Base-by-base conservation (phyloP, 371 early-diverging fungal genomes). In the Mortierella sp. region DNA sequence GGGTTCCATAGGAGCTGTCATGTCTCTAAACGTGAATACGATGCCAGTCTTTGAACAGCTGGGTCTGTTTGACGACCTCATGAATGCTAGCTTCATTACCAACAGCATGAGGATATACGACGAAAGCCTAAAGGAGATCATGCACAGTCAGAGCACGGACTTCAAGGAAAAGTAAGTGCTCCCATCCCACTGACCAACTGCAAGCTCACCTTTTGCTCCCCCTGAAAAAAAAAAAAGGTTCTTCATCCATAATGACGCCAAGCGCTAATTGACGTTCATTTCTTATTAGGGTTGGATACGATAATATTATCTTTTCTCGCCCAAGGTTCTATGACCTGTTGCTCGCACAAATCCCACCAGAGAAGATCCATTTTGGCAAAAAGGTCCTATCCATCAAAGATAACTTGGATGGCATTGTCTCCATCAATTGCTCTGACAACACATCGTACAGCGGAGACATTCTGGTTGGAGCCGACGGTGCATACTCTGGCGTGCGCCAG, bases 401-500 rank as follows among this genome's bases (percentile, higher is more conserved):
- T 19, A 43, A 45, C 34, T 34, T 34, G 34, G 58, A 58, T 19
- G 14, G 14, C n/a, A 16, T 27, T 2, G 57, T 47, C 2, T 27
- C 34, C 24, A 64, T 64, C 31, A 42, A 43, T 14, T 58, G 57
- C 58, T 31, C 34, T 3, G 65, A 64, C 38, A 41, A 28, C 53
- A 34, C 58, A 18, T 34, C 46, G 12, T 45, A 45, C 46, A 45
- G 52, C 1, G 66, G 58, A 5, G 58, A 65, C 28, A 57, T 62
- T 18, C 34, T 62, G 4, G 34, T 34, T 34, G 34, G 34, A 34
- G 34, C 34, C 34, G 34, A 34, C 10, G 34, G 34, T 7, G 53
- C 62, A 5, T 61, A 61, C 45, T 42, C 43, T 45, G 54, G 54
- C 6, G 59, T 65, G 7, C 66, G 66, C 12, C 52, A 65, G 28